Percentiles rank a stretch among this genome's conserved stretches.
These are phyloP conservation scores for Sporothrix mexicana DNA, from an alignment of 2,329 filamentous ascomycete species.

Conservation along the genomic window DNA sequence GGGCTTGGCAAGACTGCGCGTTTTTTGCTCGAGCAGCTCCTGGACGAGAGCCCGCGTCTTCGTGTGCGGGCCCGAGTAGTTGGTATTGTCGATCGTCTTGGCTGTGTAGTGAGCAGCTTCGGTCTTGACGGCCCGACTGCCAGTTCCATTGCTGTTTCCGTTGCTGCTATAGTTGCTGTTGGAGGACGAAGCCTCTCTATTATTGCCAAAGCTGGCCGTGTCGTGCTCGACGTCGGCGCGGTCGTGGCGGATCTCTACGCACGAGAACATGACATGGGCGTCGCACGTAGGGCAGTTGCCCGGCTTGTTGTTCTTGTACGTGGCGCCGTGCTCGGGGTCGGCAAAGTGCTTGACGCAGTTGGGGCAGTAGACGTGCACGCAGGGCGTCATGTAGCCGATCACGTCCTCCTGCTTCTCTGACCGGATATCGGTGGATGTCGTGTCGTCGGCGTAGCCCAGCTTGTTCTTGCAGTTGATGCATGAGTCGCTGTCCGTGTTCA, in stretches of 20 bases:
- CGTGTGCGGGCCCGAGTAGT: conserved; percentile 85
- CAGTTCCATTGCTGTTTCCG: not conserved
- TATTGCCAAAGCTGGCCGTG: conserved; percentile 50
- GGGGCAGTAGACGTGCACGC: conserved; percentile 83
- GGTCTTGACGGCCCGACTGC: not conserved
- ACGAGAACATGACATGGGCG: conserved; percentile 64
- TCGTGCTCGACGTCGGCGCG: conserved; percentile 64
- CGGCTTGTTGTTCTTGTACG: conserved; percentile 50
- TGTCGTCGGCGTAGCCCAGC: conserved; percentile 58
- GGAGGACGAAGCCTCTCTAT: not conserved
- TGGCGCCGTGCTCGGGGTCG: conserved; percentile 53
- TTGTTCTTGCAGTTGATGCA: conserved; percentile 74
- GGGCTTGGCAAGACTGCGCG: conserved; percentile 65
- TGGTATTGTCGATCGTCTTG: conserved; percentile 63
- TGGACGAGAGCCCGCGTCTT: conserved; percentile 84
- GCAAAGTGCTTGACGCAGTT: conserved; percentile 70
- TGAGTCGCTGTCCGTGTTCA: conserved; percentile 76
- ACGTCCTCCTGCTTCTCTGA: conserved; percentile 66
- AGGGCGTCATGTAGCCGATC: conserved; percentile 81
- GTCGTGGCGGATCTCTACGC: conserved; percentile 71
- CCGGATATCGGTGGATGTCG: conserved; percentile 53
- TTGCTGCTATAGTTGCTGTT: not conserved
- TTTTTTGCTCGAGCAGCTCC: conserved; percentile 70
- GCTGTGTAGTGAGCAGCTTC: not conserved
- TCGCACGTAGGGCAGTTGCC: conserved; percentile 73